Evolutionary conservation across 768 basidiomycete genomes (phyloP), one percentile per base, ranked within the genome.

Genomic region (Tricholoma terreum): DNA sequence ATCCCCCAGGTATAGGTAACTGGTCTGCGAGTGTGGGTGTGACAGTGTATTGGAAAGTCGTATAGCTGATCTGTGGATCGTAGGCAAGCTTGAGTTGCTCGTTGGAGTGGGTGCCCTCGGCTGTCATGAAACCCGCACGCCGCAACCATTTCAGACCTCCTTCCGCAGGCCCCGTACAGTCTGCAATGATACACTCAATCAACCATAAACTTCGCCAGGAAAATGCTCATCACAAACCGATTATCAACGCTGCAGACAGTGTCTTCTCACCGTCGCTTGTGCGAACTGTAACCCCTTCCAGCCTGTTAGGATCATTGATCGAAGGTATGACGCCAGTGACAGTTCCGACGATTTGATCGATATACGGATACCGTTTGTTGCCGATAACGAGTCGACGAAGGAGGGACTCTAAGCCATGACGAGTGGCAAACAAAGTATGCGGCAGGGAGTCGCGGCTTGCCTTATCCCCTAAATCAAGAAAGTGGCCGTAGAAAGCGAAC

Each of bases 101-200:
- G 12, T 27, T 22, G 1, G 40, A n/a, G 9, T 19, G 17, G 19
- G 8, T 1, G 10, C 4, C 49, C 17, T 38, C 46, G 52, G n/a
- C 4, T 22, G 9, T 24, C 17, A 59, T 65, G 52, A 65, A 71
- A 21, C 65, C 64, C 5, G 62, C 58, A 19, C 57, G 60, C 22
- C 59, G 53, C 6, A 74, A 59, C 67, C 67, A 70, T 42, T 66
- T 69, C 1, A 64, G 22, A 19, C 68, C 72, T 8, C 64, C 63
- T 21, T 64, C 60, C 6, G 67, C 54, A 8, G 65, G 57, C 1
- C 73, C 73, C 3, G 71, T 71, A 51, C 71, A 71, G 55, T 74
- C 73, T 73, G 36, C 10, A n/a, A 12, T 19, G n/a, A 36, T 42
- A 6, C 7, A 12, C 22, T 10, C 27, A 11, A 15, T 4, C 14